These are phyloP conservation scores for Tausonia pullulans DNA, from an alignment of 1,284 basidiomycete genomes.

Conservation along the genomic window DNA sequence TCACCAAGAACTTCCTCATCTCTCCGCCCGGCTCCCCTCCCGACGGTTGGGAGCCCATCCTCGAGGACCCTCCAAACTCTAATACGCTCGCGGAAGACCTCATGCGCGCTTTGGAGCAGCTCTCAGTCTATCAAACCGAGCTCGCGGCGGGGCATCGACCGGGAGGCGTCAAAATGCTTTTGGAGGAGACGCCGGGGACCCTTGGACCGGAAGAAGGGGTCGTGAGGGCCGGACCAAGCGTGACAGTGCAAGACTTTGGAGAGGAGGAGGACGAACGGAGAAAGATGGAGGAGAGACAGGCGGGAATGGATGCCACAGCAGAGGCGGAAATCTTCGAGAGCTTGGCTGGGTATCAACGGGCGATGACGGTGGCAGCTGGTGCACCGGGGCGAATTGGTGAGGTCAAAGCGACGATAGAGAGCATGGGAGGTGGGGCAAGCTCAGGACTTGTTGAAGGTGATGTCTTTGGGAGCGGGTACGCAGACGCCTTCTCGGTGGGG, in stretches of 20 bases:
- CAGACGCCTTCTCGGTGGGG: slow-evolving; percentile 15
- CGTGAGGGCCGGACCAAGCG: slow-evolving; percentile 1
- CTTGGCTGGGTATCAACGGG: slow-evolving; percentile 16
- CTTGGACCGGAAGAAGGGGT: slow-evolving; percentile 3
- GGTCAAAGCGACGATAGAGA: slow-evolving; percentile 20
- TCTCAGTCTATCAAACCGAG: slow-evolving; percentile 16
- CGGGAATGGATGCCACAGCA: too few species aligned
- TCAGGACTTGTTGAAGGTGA: slow-evolving; percentile 1
- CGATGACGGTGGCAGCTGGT: slow-evolving; percentile 8
- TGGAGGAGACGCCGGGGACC: slow-evolving; percentile 14
- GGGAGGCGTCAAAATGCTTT: slow-evolving; percentile 30
- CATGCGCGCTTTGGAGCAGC: slow-evolving; percentile 52
- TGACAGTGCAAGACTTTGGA: slow-evolving; percentile 16
- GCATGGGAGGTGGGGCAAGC: slow-evolving; percentile 12
- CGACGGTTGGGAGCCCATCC: slow-evolving; percentile 86
- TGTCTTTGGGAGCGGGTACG: background rate
- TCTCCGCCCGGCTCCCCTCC: slow-evolving; percentile 97
- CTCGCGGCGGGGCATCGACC: slow-evolving; percentile 27
- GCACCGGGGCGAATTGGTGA: slow-evolving; percentile 14
- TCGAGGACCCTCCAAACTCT: slow-evolving; percentile 83
- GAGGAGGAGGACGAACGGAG: too few species aligned
- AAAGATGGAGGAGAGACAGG: too few species aligned
- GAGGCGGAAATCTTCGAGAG: slow-evolving; percentile 20
- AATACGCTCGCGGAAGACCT: slow-evolving; percentile 82
- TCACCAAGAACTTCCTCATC: slow-evolving; percentile 91